A percentile compares a stretch with the other conserved stretches of the same genome.
Conservation (phyloP, 768 basidiomycete genomes). For the Xerocomellus chrysenteron region DNA sequence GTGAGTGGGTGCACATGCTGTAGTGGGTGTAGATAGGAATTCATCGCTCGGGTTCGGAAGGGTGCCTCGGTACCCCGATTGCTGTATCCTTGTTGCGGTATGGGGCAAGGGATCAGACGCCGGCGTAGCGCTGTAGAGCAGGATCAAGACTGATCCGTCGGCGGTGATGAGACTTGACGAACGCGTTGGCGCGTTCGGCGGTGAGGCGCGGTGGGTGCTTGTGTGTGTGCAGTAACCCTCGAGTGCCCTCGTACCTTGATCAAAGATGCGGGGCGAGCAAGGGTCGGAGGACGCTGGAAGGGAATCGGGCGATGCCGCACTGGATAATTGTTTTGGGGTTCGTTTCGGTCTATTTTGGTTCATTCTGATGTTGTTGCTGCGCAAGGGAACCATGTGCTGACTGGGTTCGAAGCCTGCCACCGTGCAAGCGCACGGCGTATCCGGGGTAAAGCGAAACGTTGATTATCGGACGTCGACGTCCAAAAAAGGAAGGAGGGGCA, state of each 20-base stretch:
- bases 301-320: conserved; percentile 3
- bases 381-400: not conserved
- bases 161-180: conserved; percentile 3
- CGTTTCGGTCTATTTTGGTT: not conserved
- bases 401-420: not conserved
- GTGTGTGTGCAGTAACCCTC: not conserved
- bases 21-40: not conserved
- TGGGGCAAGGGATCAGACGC: not conserved
- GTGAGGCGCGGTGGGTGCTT: not conserved
- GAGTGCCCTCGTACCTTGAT: conserved; percentile 1
- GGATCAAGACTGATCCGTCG: conserved; percentile 8
- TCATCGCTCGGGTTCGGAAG: not conserved
- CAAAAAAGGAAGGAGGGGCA: not conserved
- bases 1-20: conserved; percentile 21
- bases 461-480: conserved; percentile 1
- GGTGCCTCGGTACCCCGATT: not conserved
- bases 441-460: conserved; percentile 6
- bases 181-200: not conserved
- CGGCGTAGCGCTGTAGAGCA: not conserved
- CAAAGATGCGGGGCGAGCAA: not conserved
- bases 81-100: not conserved
- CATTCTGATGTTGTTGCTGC: not conserved
- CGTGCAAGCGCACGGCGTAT: not conserved
- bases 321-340: not conserved
- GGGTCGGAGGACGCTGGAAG: not conserved